A percentile compares a stretch with the other conserved stretches of the same genome.
These are phyloP conservation scores for Metarhizium sp. DNA, from an alignment of 2,329 filamentous ascomycete genomes.

Conservation along the genomic window DNA sequence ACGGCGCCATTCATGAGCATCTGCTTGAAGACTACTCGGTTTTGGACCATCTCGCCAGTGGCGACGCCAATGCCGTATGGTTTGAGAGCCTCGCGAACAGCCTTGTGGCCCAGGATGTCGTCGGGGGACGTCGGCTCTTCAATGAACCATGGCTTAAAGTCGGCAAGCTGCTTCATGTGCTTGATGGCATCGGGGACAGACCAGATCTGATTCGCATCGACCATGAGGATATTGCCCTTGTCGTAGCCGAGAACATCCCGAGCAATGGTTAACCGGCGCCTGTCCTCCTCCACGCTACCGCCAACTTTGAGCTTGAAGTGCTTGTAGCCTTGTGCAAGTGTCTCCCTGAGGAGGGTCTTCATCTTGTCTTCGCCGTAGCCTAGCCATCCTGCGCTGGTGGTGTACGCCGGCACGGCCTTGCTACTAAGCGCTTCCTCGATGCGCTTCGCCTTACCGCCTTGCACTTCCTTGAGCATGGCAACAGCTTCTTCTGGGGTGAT, in stretches of 20 bases:
- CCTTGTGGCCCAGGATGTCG: constrained; percentile 81
- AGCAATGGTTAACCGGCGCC: constrained; percentile 60
- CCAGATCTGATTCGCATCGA: constrained; percentile 91
- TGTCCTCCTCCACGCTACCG: constrained; percentile 61
- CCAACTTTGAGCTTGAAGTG: constrained; percentile 94
- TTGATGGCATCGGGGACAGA: constrained; percentile 80
- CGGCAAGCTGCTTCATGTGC: constrained; percentile 73
- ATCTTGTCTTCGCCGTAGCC: constrained; percentile 85
- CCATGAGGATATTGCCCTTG: constrained; percentile 77
- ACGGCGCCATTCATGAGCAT: constrained; percentile 71
- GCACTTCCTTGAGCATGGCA: constrained; percentile 54
- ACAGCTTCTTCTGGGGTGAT: constrained; percentile 79
- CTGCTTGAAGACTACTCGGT: constrained; percentile 91
- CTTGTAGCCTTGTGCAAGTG: constrained; percentile 64
- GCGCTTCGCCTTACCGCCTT: constrained; percentile 59
- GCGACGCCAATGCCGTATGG: constrained; percentile 73
- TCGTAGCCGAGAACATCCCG: constrained; percentile 76
- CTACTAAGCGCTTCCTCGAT: constrained; percentile 64
- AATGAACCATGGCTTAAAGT: constrained; percentile 90
- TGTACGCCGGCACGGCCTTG: constrained; percentile 80
- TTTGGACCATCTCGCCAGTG: constrained; percentile 93
- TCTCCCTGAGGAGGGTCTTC: constrained; percentile 63
- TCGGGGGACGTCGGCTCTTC: constrained; percentile 89
- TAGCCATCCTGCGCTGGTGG: constrained; percentile 85
- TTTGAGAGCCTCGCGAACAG: constrained; percentile 69